Evolutionary conservation across 2,329 filamentous ascomycete species (phyloP), one percentile per base, ranked within the genome.

Genomic region (Bertia moriformis): DNA sequence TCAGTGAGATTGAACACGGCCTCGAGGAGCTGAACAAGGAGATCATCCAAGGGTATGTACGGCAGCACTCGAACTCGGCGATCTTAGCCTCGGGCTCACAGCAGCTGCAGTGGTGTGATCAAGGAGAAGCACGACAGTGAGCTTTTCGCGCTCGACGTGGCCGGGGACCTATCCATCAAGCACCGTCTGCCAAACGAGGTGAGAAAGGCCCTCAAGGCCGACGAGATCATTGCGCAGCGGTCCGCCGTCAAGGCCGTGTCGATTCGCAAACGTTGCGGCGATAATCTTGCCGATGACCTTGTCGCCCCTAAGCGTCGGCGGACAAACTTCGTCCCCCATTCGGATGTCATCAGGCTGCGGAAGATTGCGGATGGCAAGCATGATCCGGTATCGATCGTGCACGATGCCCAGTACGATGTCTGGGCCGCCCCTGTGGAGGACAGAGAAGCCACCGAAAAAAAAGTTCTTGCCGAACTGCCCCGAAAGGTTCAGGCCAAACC

Each of bases 211-310:
- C 73, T 98, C 48, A 93, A 86, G 60, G 78, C 80, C 45, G 89
- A 98, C 55, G 84, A 96, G 54, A 96, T 98, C 46, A 78, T 98
- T 49, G 78, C 82, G 19, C 71, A 79, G 51, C 79, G 91, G 44
- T 95, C 88, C 24, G 78, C 78, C 12, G 71, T 96, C 5, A 82
- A 86, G 3, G 79, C 83, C 12, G 73, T 98, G 4, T 71, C 83
- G 18, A 70, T 73, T 45, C 78, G 81, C 49, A 98, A 96, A 63
- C 78, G 89, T 38, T 53, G 74, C 5, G 73, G 72, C 41, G 70
- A 76, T 38, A 80, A 76, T 51, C 75, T 81, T 7, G 77, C 75
- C 14, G 77, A 93, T 52, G 83, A 85, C 32, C 63, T 89, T 22
- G 61, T 88, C 38, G 69, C 78, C 15, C 63, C 64, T 15, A 66